Evolutionary conservation across 163 green algal genomes (phyloP).

Genomic region (Scenedesmus sp.): DNA sequence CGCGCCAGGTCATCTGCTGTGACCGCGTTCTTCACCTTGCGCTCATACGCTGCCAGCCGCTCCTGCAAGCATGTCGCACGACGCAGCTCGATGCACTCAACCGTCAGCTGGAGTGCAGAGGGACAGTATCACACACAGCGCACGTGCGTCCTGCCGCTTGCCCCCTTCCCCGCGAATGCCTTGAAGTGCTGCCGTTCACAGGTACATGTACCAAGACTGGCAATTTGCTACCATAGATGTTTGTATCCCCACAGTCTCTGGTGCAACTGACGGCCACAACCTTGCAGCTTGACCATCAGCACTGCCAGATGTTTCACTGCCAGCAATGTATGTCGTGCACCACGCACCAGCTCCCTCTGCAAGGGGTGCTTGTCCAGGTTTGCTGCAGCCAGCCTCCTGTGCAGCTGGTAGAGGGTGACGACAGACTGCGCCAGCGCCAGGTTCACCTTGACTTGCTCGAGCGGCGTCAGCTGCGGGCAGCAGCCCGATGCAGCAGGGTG

Average conservation of each 20-base stretch:
- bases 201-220: too few species aligned
- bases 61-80: constrained; percentile 32
- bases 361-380: constrained; percentile 24
- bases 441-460: constrained; percentile 26
- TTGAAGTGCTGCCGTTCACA: too few species aligned
- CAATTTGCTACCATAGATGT: too few species aligned
- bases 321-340: background rate
- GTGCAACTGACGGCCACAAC: too few species aligned
- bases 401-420: constrained; percentile 31
- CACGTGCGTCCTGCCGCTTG: background rate
- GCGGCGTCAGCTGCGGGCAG: constrained; percentile 22
- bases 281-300: too few species aligned
- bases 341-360: constrained; percentile 46
- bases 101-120: background rate
- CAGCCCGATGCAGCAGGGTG: background rate
- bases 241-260: too few species aligned
- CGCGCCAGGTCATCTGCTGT: constrained; percentile 60
- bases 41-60: constrained; percentile 61
- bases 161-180: too few species aligned
- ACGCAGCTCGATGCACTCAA: background rate
- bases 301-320: background rate
- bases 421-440: constrained; percentile 40
- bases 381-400: constrained; percentile 12
- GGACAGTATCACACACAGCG: background rate
- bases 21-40: constrained; percentile 66